These are phyloP conservation scores for Hygrophila difformis DNA, from an alignment of 257 asterid genomes.

Conservation along the genomic window DNA sequence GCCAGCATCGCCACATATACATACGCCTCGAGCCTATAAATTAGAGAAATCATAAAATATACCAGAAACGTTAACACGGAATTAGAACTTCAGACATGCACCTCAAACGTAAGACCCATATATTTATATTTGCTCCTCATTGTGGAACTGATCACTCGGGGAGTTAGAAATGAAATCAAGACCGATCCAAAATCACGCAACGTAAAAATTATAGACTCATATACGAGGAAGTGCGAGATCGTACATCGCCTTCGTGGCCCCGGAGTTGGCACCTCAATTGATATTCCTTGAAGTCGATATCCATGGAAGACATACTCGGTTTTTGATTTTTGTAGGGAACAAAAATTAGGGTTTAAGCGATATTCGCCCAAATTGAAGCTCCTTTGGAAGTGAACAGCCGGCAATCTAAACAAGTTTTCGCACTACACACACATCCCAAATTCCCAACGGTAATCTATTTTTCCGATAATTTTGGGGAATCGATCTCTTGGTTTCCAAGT, in stretches of 20 bases:
- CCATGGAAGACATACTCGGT: constrained; percentile 29
- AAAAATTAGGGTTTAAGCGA: constrained; percentile 19
- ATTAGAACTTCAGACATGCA: too few relatives aligned
- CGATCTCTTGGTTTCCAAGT: constrained; percentile 21
- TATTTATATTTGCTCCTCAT: too few relatives aligned
- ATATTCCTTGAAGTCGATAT: constrained; percentile 65
- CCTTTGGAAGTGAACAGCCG: too few relatives aligned
- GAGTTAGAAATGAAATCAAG: too few relatives aligned
- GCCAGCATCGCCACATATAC: constrained; percentile 70
- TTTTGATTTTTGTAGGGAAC: background rate
- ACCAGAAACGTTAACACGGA: too few relatives aligned
- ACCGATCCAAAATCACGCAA: too few relatives aligned
- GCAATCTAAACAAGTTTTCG: too few relatives aligned
- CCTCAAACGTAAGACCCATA: too few relatives aligned
- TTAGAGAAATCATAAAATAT: background rate
- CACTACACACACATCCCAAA: too few relatives aligned
- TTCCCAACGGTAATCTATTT: background rate
- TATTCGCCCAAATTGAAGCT: too few relatives aligned
- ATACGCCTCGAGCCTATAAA: constrained; percentile 83
- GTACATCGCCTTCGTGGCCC: constrained; percentile 97
- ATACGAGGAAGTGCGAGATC: constrained; percentile 9
- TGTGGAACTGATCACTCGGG: too few relatives aligned
- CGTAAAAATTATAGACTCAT: background rate
- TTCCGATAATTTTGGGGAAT: constrained; percentile 7
- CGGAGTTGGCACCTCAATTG: constrained; percentile 68